Percentiles rank a stretch among this genome's conserved stretches.
phyloP scores from a whole-genome alignment of 2,329 filamentous ascomycete genomes.

The Exophiala calicioides region DNA sequence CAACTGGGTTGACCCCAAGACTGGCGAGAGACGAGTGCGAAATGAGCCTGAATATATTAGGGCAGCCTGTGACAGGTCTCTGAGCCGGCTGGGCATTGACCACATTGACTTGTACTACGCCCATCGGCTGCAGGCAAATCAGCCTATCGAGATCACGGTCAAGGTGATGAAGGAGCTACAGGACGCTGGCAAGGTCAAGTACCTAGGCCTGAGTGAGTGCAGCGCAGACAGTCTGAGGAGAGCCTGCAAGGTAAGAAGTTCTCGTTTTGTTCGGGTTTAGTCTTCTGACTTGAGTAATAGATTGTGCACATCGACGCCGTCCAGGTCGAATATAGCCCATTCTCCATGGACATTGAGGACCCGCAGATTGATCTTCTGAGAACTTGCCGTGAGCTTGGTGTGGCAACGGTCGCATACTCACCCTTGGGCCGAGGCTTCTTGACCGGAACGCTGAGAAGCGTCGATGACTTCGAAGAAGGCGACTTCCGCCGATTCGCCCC shows the following conservation, averaged over 20 bases:
- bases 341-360: conserved; percentile 50
- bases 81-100: conserved; percentile 36
- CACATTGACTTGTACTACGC: conserved; percentile 50
- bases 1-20: conserved; percentile 29
- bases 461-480: conserved; percentile 41
- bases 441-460: conserved; percentile 38
- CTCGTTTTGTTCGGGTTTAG: neutral
- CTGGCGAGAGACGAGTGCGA: conserved; percentile 18
- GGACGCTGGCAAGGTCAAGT: conserved; percentile 52
- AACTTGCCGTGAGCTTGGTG: conserved; percentile 51
- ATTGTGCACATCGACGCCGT: conserved; percentile 52
- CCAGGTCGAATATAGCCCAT: conserved; percentile 55
- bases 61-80: conserved; percentile 33
- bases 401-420: conserved; percentile 44
- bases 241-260: conserved; percentile 38
- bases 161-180: conserved; percentile 46
- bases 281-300: neutral
- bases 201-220: conserved; percentile 52
- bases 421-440: conserved; percentile 44
- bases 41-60: conserved; percentile 37
- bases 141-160: conserved; percentile 40
- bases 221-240: conserved; percentile 50
- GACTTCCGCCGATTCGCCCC: conserved; percentile 54
- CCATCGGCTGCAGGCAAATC: conserved; percentile 43
- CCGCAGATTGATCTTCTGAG: conserved; percentile 41